Conservation (phyloP, 1,139 yeast species). For the Schwanniomyces etchellsii region DNA sequence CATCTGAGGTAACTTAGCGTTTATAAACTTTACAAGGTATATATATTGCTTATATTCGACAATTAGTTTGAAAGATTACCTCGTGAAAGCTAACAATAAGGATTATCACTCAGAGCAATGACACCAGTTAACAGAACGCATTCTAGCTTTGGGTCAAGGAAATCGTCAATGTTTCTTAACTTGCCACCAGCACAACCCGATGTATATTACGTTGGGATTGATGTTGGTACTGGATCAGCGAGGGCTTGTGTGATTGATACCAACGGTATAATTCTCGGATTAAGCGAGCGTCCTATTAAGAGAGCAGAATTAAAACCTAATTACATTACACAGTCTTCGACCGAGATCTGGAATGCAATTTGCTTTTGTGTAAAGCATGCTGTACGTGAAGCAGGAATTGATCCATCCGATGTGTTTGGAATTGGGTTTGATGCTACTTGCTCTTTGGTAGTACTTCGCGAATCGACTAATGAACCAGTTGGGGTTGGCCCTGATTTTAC, state of each 20-base stretch:
- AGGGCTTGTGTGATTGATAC: constrained; percentile 88
- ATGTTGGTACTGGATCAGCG: constrained; percentile 97
- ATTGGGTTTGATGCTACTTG: constrained; percentile 98
- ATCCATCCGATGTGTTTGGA: constrained; percentile 65
- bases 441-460: constrained; percentile 77
- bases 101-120: too few relatives aligned
- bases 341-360: constrained; percentile 90
- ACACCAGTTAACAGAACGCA: constrained; percentile 16
- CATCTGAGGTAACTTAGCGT: too few relatives aligned
- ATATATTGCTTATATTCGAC: too few relatives aligned
- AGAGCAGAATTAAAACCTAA: constrained; percentile 70
- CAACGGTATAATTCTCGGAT: constrained; percentile 74
- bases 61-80: too few relatives aligned
- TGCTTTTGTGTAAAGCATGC: constrained; percentile 76
- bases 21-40: too few relatives aligned
- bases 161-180: constrained; percentile 32
- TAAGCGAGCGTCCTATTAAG: constrained; percentile 74
- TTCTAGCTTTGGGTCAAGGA: constrained; percentile 35
- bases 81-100: too few relatives aligned
- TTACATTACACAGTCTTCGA: constrained; percentile 76
- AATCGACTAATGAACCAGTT: constrained; percentile 61
- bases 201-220: constrained; percentile 81
- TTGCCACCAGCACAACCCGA: constrained; percentile 42
- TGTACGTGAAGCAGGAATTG: constrained; percentile 67
- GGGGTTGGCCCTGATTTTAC: constrained; percentile 90